Percentiles rank a stretch among this genome's conserved stretches.
Conservation (phyloP, 192 early-diverging fungal genomes). For the Anaeromyces robustus region DNA sequence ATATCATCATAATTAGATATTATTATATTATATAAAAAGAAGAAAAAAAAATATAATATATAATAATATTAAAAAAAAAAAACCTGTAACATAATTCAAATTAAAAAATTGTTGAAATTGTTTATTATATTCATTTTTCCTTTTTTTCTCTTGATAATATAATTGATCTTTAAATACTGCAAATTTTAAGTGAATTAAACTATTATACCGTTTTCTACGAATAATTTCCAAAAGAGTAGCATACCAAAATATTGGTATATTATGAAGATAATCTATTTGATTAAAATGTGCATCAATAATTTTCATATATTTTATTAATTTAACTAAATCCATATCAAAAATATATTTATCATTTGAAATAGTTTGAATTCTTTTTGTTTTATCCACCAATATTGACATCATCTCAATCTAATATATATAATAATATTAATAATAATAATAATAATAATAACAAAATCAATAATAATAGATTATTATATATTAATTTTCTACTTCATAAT, state of each 20-base stretch:
- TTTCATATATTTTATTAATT: not conserved
- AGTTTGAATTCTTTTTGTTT: not conserved
- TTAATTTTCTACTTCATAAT: too few relatives aligned
- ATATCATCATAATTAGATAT: too few relatives aligned
- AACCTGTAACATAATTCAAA: not conserved
- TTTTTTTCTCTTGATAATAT: not conserved
- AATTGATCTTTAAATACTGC: not conserved
- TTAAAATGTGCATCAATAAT: not conserved
- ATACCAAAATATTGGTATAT: not conserved
- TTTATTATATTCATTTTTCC: not conserved
- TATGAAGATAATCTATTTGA: not conserved
- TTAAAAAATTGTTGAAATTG: not conserved
- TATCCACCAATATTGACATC: not conserved
- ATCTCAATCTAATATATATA: not conserved
- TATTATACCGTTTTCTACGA: not conserved
- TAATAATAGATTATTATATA: too few relatives aligned
- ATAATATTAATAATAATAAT: too few relatives aligned
- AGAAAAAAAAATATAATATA: too few relatives aligned
- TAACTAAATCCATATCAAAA: not conserved
- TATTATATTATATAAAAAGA: too few relatives aligned
- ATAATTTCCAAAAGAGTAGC: not conserved
- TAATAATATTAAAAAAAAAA: too few relatives aligned
- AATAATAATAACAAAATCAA: too few relatives aligned
- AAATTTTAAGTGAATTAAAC: not conserved
- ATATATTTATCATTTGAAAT: not conserved